Evolutionary conservation across 192 early-diverging fungal genomes (phyloP), one percentile per base, ranked within the genome.

Genomic region (Gonapodya sp.): DNA sequence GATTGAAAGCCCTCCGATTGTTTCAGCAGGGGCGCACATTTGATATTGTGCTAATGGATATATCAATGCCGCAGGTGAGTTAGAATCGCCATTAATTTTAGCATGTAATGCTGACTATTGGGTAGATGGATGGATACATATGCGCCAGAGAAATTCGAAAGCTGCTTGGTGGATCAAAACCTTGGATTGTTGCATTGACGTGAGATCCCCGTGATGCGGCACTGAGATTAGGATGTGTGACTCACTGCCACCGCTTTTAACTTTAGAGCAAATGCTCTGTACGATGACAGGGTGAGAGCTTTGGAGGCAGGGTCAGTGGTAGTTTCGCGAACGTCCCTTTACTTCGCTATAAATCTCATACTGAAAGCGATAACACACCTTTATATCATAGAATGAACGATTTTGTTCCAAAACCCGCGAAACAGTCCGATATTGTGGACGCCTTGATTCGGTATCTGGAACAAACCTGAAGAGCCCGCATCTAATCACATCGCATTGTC

Each of bases 141-240:
- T 18, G 30, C 30, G 34, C 75, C 30, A 2, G 75, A 34, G 30
- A 34, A 18, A 77, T 77, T 34, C 75, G 75, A 18, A 34, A 77
- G 31, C 2, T 31, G 18, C 30, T 64, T 8, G 46, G 46, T 16
- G 46, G 46, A 8, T 1, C 72, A n/a, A 30, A 73, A 30, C 80
- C 80, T 24, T 81, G 80, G 80, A 36, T 81, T 24, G 34, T 81
- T 33, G 80, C 46, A 30, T 78, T 81, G 24, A 79, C 80, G n/a
- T 64, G 46, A 64, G 46, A 16, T 64, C 8, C 24, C 24, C n/a
- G n/a, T n/a, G n/a, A n/a, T n/a, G n/a, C n/a, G n/a, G n/a, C n/a
- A n/a, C n/a, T n/a, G n/a, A n/a, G n/a, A n/a, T n/a, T n/a, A n/a
- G n/a, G n/a, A n/a, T n/a, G n/a, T n/a, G n/a, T n/a, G n/a, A 64